phyloP scores from a whole-genome alignment of 2,329 filamentous ascomycete species.

The Nemania serpens region DNA sequence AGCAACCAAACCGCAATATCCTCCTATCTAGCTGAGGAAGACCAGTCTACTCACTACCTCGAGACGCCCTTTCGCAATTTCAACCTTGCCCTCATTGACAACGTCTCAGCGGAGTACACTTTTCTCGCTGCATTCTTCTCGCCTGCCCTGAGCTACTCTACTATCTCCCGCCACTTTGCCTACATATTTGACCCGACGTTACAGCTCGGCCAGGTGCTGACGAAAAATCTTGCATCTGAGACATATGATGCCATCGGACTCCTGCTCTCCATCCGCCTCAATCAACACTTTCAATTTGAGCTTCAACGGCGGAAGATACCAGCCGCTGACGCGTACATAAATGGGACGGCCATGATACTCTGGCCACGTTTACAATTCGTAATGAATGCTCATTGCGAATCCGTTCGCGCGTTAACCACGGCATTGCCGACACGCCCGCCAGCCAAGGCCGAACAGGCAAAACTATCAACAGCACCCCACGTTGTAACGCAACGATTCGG shows the following conservation, averaged over 20 bases:
- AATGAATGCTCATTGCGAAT: slow-evolving; percentile 92
- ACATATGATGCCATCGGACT: slow-evolving; percentile 86
- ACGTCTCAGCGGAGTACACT: slow-evolving; percentile 91
- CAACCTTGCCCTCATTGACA: slow-evolving; percentile 91
- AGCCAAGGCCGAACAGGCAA: slow-evolving; percentile 57
- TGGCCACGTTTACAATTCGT: slow-evolving; percentile 95
- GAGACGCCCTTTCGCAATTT: slow-evolving; percentile 93
- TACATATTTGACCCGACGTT: slow-evolving; percentile 92
- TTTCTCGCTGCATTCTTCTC: slow-evolving; percentile 92
- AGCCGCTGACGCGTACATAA: slow-evolving; percentile 87
- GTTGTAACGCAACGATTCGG: slow-evolving; percentile 94
- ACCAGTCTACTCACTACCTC: slow-evolving; percentile 81
- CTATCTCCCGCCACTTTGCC: slow-evolving; percentile 80
- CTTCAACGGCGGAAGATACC: slow-evolving; percentile 90
- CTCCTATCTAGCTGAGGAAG: slow-evolving; percentile 90
- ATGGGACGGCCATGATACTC: slow-evolving; percentile 91
- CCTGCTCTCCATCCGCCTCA: slow-evolving; percentile 88
- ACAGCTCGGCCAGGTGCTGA: slow-evolving; percentile 76
- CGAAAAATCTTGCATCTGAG: slow-evolving; percentile 74
- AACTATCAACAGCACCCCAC: slow-evolving; percentile 81
- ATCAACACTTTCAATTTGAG: slow-evolving; percentile 93
- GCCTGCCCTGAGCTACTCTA: slow-evolving; percentile 72
- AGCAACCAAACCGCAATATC: slow-evolving; percentile 77
- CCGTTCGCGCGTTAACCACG: slow-evolving; percentile 68
- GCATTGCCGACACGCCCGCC: slow-evolving; percentile 53